phyloP scores from a whole-genome alignment of 2,329 filamentous ascomycete genomes.

The Fusarium domesticum region DNA sequence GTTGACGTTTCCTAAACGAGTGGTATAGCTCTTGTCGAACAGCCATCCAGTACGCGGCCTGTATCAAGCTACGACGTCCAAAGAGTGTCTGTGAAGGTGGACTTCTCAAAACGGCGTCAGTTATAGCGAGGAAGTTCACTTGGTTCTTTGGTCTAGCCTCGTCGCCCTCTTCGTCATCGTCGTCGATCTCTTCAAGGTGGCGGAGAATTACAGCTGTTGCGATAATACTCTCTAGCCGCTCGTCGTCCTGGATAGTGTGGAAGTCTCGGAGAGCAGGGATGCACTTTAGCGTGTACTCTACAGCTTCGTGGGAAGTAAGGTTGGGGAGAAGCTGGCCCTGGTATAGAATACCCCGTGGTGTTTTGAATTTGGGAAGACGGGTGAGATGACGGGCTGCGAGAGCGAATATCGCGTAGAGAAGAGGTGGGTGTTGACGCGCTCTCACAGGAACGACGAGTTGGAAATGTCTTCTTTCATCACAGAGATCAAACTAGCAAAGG shows the following conservation, averaged over 20 bases:
- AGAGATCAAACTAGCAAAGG: conserved; percentile 36
- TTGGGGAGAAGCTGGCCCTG: conserved; percentile 37
- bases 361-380: conserved; percentile 39
- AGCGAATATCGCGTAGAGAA: conserved; percentile 42
- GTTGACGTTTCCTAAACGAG: conserved; percentile 38
- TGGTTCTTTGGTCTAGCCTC: conserved; percentile 19
- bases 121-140: conserved; percentile 41
- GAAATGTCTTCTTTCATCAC: conserved; percentile 40
- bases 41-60: conserved; percentile 43
- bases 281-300: conserved; percentile 41
- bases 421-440: conserved; percentile 36
- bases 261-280: conserved; percentile 40
- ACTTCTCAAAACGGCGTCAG: conserved; percentile 39
- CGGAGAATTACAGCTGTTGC: conserved; percentile 41
- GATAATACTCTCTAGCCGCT: conserved; percentile 40
- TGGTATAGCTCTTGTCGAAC: conserved; percentile 42
- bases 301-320: conserved; percentile 37
- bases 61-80: conserved; percentile 35
- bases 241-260: conserved; percentile 37
- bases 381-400: conserved; percentile 40
- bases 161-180: conserved; percentile 32
- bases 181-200: conserved; percentile 42
- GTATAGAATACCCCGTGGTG: conserved; percentile 35
- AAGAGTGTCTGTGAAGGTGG: conserved; percentile 38
- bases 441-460: conserved; percentile 37